Base-by-base conservation (phyloP, 164 flowering plant genomes). In the Dillenia turbinata region DNA sequence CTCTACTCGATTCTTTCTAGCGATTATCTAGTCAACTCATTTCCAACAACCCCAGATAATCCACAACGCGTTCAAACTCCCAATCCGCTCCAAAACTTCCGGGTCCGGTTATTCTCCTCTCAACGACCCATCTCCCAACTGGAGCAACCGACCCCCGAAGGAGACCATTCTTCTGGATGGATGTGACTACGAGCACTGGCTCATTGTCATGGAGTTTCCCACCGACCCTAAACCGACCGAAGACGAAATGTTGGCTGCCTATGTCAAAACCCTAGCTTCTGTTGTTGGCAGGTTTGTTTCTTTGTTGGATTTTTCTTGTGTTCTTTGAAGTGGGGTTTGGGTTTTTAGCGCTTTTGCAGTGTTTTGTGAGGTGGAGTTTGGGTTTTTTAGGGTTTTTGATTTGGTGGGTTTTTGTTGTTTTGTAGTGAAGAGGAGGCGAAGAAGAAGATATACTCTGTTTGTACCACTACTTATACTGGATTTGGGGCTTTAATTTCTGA, bases 121-220 rank as follows among this genome's bases (percentile, higher is more conserved):
- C 48, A 94, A 90, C 62, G 96, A 94, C 63, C 86, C 98, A 14
- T 82, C 96, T 10, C 97, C 97, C 10, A 92, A 91, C 74, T 95
- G 97, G 97, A 87, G 86, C 86, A 92, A 90, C 74, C 82, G 97
- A 12, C 97, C 99, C 0, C 97, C 99, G 3, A 92, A 87, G 71
- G 97, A 92, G 72, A 90, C 99, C 52, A 90, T 95, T 24, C 81
- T 95, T 1, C 84, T 95, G 16, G 97, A 95, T 55, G 97, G 97
- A 10, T 95, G 97, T 61, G 99, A 95, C 55, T 95, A 88, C 69
- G 97, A 95, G 83, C 99, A 92, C 63, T 95, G 99, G 99, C 94
- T 92, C 52, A 83, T 92, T 11, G 89, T 95, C 54, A 82, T 95
- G 96, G 99, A 95, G 79, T 92, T 90, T 47, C 70, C 85, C 8